Percentiles rank a stretch among this genome's conserved stretches.
phyloP scores from a whole-genome alignment of 768 basidiomycete genomes.

The Tricholoma flavovirens region DNA sequence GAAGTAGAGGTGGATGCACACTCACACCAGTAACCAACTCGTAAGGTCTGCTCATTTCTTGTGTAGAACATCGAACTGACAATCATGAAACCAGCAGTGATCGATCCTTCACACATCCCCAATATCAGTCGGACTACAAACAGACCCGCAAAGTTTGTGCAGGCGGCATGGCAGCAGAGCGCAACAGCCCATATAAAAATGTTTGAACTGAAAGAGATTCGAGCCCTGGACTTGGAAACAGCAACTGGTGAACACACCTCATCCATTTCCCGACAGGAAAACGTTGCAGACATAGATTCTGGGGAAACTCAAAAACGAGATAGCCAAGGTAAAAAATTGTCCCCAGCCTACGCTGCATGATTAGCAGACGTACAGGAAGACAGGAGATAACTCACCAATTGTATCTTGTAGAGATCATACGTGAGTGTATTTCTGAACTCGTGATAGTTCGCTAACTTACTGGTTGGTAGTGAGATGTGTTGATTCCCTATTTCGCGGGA shows the following conservation, averaged over 20 bases:
- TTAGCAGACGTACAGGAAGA: background rate
- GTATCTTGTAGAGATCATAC: constrained; percentile 34
- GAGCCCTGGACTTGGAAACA: background rate
- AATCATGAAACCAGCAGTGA: constrained; percentile 74
- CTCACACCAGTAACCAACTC: constrained; percentile 77
- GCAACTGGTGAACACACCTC: constrained; percentile 38
- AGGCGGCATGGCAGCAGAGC: constrained; percentile 59
- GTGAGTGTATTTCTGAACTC: background rate
- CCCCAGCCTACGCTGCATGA: constrained; percentile 47
- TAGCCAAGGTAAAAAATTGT: constrained; percentile 73
- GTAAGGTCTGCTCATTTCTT: constrained; percentile 57
- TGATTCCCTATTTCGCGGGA: constrained; percentile 34
- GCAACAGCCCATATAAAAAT: constrained; percentile 63
- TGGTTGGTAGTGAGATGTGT: constrained; percentile 62
- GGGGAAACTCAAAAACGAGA: constrained; percentile 67
- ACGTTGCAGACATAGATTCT: constrained; percentile 63
- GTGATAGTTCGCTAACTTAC: constrained; percentile 29
- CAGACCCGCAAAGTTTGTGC: constrained; percentile 61
- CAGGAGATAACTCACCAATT: constrained; percentile 43
- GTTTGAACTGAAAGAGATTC: constrained; percentile 40
- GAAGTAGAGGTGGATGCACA: constrained; percentile 2
- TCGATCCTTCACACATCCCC: constrained; percentile 66
- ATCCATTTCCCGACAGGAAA: constrained; percentile 81
- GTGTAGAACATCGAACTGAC: constrained; percentile 79
- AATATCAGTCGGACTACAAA: constrained; percentile 60